Base-by-base conservation (phyloP, 306 rosid species). In the Lablab purpureus region DNA sequence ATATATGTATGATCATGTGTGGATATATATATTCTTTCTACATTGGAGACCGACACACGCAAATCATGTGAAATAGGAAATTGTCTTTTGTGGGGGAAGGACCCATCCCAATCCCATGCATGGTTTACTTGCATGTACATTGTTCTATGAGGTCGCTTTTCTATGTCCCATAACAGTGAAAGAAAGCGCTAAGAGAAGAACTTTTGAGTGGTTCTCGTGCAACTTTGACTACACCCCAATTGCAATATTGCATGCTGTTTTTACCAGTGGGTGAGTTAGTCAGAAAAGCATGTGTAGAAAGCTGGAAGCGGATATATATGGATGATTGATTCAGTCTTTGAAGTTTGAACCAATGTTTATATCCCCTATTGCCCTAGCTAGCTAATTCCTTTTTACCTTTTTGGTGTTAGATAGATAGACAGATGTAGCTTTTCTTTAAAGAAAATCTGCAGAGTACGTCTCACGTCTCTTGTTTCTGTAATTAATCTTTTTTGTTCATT, bases 21-120 rank as follows among this genome's bases (percentile, higher is more conserved):
- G 50, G 68, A 49, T 17, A 51, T 37, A 67, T 36, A 36, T 36
- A 75, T 62, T 68, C 27, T 25, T 73, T 67, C 18, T 40, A 40
- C 76, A 68, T 71, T 60, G 81, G 75, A 65, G 78, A 76, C 86
- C 84, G 80, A 82, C 84, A 72, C 85, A 87, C 85, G 80, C 77
- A 81, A 82, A 56, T 67, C 83, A 76, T 82, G 90, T 85, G 93
- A 85, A 70, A 11, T 67, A 25, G 58, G 67, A 49, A 47, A 28
- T 25, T 67, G 77, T 79, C 68, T 58, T 46, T 70, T 28, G 70
- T 36, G 37, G 58, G 28, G 10, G 66, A 10, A 60, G 56, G 47
- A 55, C 79, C 73, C 76, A 67, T 47, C 85, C 28, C 28, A 74
- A 74, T 75, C 82, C 14, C 69, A 54, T 80, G 79, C 84, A 84